phyloP scores from a whole-genome alignment of 2,329 filamentous ascomycete species.

The Hymenoscyphus fructigenus region DNA sequence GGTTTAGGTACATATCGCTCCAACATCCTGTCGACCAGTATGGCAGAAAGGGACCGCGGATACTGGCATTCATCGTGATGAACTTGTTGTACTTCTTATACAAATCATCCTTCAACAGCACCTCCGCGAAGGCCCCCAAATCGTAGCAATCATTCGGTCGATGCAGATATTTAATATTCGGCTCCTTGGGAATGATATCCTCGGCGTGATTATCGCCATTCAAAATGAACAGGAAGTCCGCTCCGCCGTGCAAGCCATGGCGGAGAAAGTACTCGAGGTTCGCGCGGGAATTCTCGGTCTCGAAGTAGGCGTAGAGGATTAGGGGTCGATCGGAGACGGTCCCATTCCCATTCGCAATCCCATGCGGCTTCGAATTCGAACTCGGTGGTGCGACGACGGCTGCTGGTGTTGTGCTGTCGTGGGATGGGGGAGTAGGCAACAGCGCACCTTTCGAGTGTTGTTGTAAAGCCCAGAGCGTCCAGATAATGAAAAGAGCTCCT shows the following conservation, averaged over 20 bases:
- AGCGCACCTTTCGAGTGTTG: background rate
- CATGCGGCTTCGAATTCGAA: background rate
- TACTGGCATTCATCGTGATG: constrained; percentile 34
- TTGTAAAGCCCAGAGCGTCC: constrained; percentile 5
- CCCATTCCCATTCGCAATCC: background rate
- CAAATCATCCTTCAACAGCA: constrained; percentile 27
- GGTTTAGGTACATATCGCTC: constrained; percentile 31
- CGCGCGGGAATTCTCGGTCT: constrained; percentile 25
- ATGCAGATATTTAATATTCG: constrained; percentile 28
- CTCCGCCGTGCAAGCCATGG: constrained; percentile 32
- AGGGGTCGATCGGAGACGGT: constrained; percentile 23
- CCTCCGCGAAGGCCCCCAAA: constrained; percentile 31
- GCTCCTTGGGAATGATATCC: constrained; percentile 20
- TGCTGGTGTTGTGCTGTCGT: background rate
- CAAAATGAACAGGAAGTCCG: constrained; percentile 35
- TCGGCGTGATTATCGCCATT: constrained; percentile 29
- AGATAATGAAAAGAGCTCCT: background rate
- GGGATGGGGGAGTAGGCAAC: background rate
- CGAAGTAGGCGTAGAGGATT: constrained; percentile 34
- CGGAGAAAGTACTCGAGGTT: constrained; percentile 34
- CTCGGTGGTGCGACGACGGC: background rate
- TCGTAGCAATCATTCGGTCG: constrained; percentile 34
- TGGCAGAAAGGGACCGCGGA: constrained; percentile 34
- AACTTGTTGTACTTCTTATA: constrained; percentile 33
- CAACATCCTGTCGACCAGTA: constrained; percentile 32